Base-by-base conservation (phyloP, 345 rosid genomes). In the Salix purpurea region DNA sequence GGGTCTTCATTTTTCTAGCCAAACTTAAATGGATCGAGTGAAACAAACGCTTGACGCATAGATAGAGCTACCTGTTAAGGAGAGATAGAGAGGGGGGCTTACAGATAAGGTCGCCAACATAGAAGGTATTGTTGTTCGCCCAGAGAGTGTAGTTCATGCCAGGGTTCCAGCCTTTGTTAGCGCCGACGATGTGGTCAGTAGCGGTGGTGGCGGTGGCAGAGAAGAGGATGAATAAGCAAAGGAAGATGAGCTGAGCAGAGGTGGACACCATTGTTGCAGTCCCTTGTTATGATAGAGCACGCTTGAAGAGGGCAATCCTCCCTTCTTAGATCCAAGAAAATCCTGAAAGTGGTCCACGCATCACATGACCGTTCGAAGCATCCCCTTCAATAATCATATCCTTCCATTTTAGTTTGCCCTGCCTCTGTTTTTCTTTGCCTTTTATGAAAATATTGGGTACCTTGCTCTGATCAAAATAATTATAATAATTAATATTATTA, bases 121-220 rank as follows among this genome's bases (percentile, higher is more conserved):
- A 89, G 87, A 90, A 91, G 77, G 97, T 91, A 0, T 90, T 86
- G 83, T 90, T 91, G 77, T 90, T 89, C 36, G 91, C 87, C 94
- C 97, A 91, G 65, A 77, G 79, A 40, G 97, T 88, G 85, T 90
- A 90, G 90, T 90, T 90, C 82, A 91, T 68, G 81, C 91, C 87
- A 7, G 97, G 88, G 71, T 89, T 91, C 94, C 94, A 89, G 65
- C 94, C 92, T 50, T 82, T 88, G 89, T 91, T 91, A 42, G 92
- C 92, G 11, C 97, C 97, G 12, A 87, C 94, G 64, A 90, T 90
- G 86, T 91, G 97, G 87, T 89, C 92, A 32, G 94, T 91, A 67
- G 92, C 91, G 70, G 85, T 15, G 76, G 79, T 71, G 56, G 78
- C 58, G 61, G 76, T 40, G 79, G 77, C 67, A 69, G 75, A 54